Evolutionary conservation across 2,329 filamentous ascomycete species (phyloP).

Genomic region (Sordariomycetes sp.): DNA sequence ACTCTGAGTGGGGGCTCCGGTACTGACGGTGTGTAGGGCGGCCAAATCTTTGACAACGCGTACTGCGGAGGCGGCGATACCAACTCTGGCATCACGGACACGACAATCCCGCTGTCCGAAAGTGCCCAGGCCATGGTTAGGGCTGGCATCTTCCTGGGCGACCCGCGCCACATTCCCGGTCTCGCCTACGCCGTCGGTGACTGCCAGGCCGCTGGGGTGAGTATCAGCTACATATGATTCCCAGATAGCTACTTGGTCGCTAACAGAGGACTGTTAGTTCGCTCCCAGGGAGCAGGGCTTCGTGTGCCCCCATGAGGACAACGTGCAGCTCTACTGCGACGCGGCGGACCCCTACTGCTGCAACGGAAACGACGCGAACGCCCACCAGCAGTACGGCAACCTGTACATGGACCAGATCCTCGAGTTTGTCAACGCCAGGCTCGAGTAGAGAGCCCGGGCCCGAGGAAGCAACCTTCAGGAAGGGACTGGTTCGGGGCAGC

Average conservation of each 20-base stretch:
- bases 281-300: slow-evolving; percentile 44
- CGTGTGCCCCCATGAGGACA: slow-evolving; percentile 31
- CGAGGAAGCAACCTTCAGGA: neutral
- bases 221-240: slow-evolving; percentile 10
- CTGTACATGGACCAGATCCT: slow-evolving; percentile 48
- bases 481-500: neutral
- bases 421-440: slow-evolving; percentile 38
- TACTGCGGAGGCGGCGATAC: slow-evolving; percentile 45
- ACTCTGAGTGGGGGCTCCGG: neutral
- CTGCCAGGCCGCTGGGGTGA: slow-evolving; percentile 41
- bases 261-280: slow-evolving; percentile 27
- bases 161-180: slow-evolving; percentile 42
- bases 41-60: slow-evolving; percentile 51
- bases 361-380: slow-evolving; percentile 44
- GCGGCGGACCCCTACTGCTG: slow-evolving; percentile 52
- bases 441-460: slow-evolving; percentile 4
- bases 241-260: too few relatives aligned
- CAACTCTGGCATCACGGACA: slow-evolving; percentile 27
- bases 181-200: slow-evolving; percentile 47
- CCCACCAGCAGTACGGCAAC: slow-evolving; percentile 50
- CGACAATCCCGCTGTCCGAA: slow-evolving; percentile 23
- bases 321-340: slow-evolving; percentile 53
- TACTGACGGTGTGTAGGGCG: slow-evolving; percentile 27
- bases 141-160: slow-evolving; percentile 52
- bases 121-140: slow-evolving; percentile 41